These are phyloP conservation scores for Metroxylon sagu DNA, from an alignment of 176 grass and related monocot species.

Conservation along the genomic window DNA sequence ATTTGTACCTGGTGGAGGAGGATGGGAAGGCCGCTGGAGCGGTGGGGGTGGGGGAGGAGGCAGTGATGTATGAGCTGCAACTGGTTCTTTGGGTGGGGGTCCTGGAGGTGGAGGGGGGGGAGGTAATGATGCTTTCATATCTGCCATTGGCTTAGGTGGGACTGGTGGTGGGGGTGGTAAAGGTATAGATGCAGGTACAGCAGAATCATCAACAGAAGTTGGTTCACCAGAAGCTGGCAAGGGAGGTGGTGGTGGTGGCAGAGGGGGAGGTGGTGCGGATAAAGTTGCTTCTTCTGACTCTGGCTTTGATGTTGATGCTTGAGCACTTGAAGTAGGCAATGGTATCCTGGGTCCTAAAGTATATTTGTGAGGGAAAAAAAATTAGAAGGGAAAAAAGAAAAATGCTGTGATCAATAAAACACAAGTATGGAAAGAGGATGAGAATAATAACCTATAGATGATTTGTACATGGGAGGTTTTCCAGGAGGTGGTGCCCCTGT, in stretches of 20 bases:
- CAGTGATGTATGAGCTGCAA: conserved; percentile 31
- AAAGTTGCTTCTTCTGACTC: conserved; percentile 49
- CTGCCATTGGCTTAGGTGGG: conserved; percentile 5
- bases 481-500: conserved; percentile 81
- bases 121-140: conserved; percentile 22
- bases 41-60: conserved; percentile 66
- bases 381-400: conserved; percentile 5
- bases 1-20: conserved; percentile 22
- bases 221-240: conserved; percentile 2
- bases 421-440: conserved; percentile 3
- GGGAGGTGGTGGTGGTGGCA: conserved; percentile 1
- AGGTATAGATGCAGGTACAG: background rate
- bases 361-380: conserved; percentile 25
- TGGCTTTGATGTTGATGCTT: conserved; percentile 48
- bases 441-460: conserved; percentile 57
- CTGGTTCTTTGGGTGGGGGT: conserved; percentile 53
- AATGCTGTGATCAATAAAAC: background rate
- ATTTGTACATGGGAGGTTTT: conserved; percentile 92
- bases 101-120: conserved; percentile 78
- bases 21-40: conserved; percentile 39
- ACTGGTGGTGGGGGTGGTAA: conserved; percentile 2
- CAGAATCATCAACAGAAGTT: conserved; percentile 8
- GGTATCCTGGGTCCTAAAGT: conserved; percentile 55
- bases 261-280: conserved; percentile 6
- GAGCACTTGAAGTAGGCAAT: conserved; percentile 42